These are phyloP conservation scores for Epichloe festucae DNA, from an alignment of 2,329 filamentous ascomycete species.

Conservation along the genomic window DNA sequence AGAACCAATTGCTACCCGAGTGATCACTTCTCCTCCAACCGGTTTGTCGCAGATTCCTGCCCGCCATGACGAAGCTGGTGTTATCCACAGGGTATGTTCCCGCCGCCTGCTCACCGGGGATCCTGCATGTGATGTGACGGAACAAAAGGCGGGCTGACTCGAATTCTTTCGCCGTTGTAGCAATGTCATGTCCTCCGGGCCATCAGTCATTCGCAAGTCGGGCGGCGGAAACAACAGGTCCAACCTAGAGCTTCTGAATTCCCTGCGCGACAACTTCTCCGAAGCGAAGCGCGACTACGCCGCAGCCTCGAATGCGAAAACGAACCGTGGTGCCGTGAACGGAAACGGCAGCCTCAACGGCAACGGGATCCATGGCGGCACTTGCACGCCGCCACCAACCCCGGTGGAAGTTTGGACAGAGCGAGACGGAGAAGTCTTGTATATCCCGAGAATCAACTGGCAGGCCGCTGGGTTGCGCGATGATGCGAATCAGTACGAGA, in stretches of 20 bases:
- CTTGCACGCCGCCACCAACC: conserved; percentile 13
- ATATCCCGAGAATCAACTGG: conserved; percentile 69
- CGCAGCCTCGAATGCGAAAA: conserved; percentile 11
- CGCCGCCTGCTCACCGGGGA: conserved; percentile 3
- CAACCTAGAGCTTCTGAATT: conserved; percentile 84
- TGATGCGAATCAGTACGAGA: conserved; percentile 75
- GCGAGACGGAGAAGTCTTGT: conserved; percentile 46
- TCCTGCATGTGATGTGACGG: conserved; percentile 4
- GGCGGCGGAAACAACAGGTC: conserved; percentile 61
- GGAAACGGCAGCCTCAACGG: conserved; percentile 11
- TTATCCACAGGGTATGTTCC: conserved; percentile 68
- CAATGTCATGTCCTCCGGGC: conserved; percentile 77
- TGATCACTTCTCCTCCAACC: background rate
- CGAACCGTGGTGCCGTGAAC: conserved; percentile 19
- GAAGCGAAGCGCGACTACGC: conserved; percentile 55
- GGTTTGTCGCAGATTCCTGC: background rate
- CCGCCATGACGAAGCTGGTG: conserved; percentile 60
- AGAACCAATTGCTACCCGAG: background rate
- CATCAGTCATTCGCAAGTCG: conserved; percentile 70
- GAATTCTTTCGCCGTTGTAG: conserved; percentile 19
- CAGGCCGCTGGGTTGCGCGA: conserved; percentile 60
- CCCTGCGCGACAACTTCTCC: conserved; percentile 71
- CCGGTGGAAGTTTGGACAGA: conserved; percentile 53
- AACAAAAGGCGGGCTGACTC: background rate
- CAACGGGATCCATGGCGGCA: conserved; percentile 19